Evolutionary conservation across 2,329 filamentous ascomycete genomes (phyloP), one percentile per base, ranked within the genome.

Genomic region (Stachybotrys chlorohalonatus): DNA sequence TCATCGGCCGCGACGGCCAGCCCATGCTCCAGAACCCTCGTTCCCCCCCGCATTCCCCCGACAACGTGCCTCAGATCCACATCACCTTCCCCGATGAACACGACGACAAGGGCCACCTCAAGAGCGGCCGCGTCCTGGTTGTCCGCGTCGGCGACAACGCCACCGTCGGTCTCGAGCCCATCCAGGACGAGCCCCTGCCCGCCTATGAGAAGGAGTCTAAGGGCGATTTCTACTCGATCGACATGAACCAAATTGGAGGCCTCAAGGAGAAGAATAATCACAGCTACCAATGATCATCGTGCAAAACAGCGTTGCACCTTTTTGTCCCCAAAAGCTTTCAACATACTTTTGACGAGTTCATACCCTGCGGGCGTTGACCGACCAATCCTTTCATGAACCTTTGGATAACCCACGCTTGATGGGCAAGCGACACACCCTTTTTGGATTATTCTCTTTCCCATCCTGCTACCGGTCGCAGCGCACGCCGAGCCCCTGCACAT

Each of bases 51-150:
- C 77, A 87, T 63, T 89, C 87, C 49, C 86, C 88, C n/a, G 89
- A 83, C 71, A 87, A 88, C 61, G 81, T 97, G 31, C 94, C 94
- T 17, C 89, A 97, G 75, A 99, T 99, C 66, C 90, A 92, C 73
- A 96, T 99, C 71, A 97, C 94, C 42, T 97, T 99, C 77, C 94
- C 94, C 15, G 90, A 95, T 64, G 94, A 97, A 77, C 86, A 95
- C 63, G 92, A 96, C 67, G 89, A 90, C 62, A 76, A 83, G 54
- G 93, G 93, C 62, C 90, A 85, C 71, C 81, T 81, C 63, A 88
- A 88, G 75, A 90, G 87, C 61, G 93, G 93, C 39, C 85, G 92
- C 36, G 91, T 97, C 52, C 87, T 99, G 24, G 84, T 97, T 42
- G 93, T 99, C 54, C 84, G 90, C 53, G 90, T 97, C 52, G 91